Base-by-base conservation (phyloP, 2,329 filamentous ascomycete genomes). In the Penicillium glabrum region DNA sequence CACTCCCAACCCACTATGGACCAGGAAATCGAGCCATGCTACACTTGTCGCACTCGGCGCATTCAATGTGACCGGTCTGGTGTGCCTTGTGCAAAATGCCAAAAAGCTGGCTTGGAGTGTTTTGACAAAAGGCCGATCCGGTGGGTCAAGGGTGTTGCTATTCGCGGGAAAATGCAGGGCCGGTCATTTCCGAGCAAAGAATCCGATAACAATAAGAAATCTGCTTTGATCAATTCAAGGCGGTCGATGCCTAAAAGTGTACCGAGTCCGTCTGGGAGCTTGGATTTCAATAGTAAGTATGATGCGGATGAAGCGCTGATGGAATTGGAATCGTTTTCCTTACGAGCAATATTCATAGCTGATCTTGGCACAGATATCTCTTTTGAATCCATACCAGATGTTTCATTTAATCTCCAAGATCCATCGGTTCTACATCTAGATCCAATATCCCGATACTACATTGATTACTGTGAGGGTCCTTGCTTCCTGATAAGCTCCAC, bases 111-210 rank as follows among this genome's bases (percentile, higher is more conserved):
- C 3, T 29, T 74, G 9, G 65, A 73, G 63, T 75, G 72, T 46
- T 62, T 66, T 31, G 66, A 71, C 33, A 69, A 68, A 57, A 61
- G 72, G 21, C 72, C 72, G 5, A 46, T 72, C 3, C 58, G 70
- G 62, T 75, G 72, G 72, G 72, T 74, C 5, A 64, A 70, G 46
- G 72, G 72, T 6, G 68, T 73, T n/a, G 69, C 69, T 7, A 69
- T 73, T 48, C 72, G 72, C 10, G 71, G 72, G 11, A 67, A 65
- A 24, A 62, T 71, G 63, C 65, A 66, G 51, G 70, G 70, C 4
- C 47, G 61, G 21, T 63, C 63, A 8, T 63, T 62, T 26, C 49
- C 65, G 19, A 29, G 31, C 35, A 51, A 47, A 31, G 29, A 46
- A 19, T 45, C 45, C 13, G 19, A 41, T n/a, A 31, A 43, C 31